A percentile compares a stretch with the other conserved stretches of the same genome.
Evolutionary conservation across 352 stramenopile species (phyloP).

Genomic region (Globisporangium abappressorium): DNA sequence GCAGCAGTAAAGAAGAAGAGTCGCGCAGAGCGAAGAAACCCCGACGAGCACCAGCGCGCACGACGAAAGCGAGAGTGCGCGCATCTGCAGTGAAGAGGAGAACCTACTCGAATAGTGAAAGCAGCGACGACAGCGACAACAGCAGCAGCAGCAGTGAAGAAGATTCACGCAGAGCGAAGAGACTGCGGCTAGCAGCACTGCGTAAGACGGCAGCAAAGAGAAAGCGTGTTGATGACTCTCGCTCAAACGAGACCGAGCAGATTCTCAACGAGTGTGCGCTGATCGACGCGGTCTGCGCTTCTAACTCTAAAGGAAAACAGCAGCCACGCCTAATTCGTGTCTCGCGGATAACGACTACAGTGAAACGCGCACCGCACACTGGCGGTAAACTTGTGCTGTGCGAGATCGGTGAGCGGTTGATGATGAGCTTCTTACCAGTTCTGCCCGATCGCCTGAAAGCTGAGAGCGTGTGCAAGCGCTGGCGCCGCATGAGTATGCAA

Average conservation of each 20-base stretch:
- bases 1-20: neutral
- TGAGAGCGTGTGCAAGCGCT: slow-evolving; percentile 61
- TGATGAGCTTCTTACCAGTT: slow-evolving; percentile 48
- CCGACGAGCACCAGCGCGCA: neutral
- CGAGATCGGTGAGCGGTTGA: slow-evolving; percentile 40
- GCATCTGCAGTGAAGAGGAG: neutral
- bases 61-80: neutral
- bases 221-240: neutral
- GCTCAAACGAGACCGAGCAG: neutral
- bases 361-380: neutral
- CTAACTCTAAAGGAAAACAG: neutral
- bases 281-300: slow-evolving; percentile 7
- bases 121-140: neutral
- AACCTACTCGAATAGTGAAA: neutral
- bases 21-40: neutral
- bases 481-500: slow-evolving; percentile 35
- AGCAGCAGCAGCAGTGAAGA: neutral
- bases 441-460: slow-evolving; percentile 47
- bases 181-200: neutral
- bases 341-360: too few species aligned
- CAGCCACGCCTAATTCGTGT: neutral
- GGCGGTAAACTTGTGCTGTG: slow-evolving; percentile 20
- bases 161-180: neutral
- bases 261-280: slow-evolving; percentile 3
- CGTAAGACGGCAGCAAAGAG: neutral